Evolutionary conservation across 2,329 filamentous ascomycete species (phyloP).

Genomic region (Paramyrothecium sp.): DNA sequence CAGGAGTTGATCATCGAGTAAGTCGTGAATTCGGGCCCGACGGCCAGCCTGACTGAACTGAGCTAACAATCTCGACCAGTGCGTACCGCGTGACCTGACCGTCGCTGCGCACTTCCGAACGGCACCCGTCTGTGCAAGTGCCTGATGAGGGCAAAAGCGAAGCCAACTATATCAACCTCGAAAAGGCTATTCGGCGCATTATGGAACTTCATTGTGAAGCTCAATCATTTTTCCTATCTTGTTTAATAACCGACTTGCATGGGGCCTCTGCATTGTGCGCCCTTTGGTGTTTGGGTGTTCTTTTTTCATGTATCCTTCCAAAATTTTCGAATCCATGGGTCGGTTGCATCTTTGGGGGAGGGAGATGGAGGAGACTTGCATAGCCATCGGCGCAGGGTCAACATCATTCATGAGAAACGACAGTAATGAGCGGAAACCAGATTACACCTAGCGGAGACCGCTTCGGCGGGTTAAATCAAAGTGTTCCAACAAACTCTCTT

Average conservation of each 20-base stretch:
- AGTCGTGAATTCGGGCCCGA: constrained; percentile 13
- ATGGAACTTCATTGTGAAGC: background rate
- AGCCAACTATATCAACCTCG: background rate
- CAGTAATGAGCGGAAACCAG: background rate
- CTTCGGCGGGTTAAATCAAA: background rate
- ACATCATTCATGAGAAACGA: background rate
- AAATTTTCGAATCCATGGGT: background rate
- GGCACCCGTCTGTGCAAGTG: background rate
- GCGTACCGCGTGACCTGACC: constrained; percentile 24
- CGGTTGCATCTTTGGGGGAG: background rate
- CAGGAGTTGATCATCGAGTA: constrained; percentile 47
- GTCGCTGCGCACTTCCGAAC: constrained; percentile 11
- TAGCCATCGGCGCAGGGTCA: background rate
- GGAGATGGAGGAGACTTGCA: background rate
- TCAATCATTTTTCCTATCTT: background rate
- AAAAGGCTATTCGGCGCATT: too few species aligned
- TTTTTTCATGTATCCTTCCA: background rate
- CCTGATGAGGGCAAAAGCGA: background rate
- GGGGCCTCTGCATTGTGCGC: background rate
- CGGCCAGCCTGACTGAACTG: constrained; percentile 5
- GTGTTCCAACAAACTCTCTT: background rate
- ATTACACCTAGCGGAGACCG: background rate
- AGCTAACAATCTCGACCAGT: constrained; percentile 15
- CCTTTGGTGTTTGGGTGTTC: background rate
- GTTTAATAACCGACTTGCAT: background rate